Base-by-base conservation (phyloP, 192 early-diverging fungal genomes). In the Entomortierella chlamydospora region DNA sequence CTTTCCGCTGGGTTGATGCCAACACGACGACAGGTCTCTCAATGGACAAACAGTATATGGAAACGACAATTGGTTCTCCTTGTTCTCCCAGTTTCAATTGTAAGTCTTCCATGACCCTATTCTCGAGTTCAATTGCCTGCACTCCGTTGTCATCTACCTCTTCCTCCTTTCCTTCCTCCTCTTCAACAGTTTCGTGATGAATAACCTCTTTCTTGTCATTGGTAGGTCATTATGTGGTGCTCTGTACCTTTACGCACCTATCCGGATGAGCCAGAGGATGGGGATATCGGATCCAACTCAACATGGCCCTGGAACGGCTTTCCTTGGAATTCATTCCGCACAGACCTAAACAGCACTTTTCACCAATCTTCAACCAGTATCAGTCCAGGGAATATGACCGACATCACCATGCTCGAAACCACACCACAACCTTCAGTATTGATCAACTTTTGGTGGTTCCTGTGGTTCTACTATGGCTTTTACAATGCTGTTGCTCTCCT, bases 391-490 rank as follows among this genome's bases (percentile, higher is more conserved):
- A 61, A 59, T 26, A 47, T 61, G 34, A 61, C 25, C 18, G 30
- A 26, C 37, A 60, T 60, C 47, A 29, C 39, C 30, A 33, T 39
- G 15, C 70, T 82, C 54, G 68, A 67, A 42, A 55, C 57, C 30
- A 47, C 65, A 62, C 53, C 65, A 8, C 60, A 51, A 18, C 58
- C 68, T 4, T 66, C 87, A 7, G 73, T 68, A 20, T 54, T 84
- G 28, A 87, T 93, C 77, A 91, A 92, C 72, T 93, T 93, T 79
- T 93, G 92, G 92, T 92, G 87, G 82, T 93, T 93, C 60, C 70
- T 93, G 41, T 84, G 91, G 73, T 92, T 89, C 70, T 93, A 92
- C 83, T 93, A 90, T 79, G 92, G 92, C 20, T 57, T 87, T 10
- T 93, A 93, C 81, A 93, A 92, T 43, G 92, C 90, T 5, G 81